phyloP scores from a whole-genome alignment of 1,139 yeast genomes.

The Nadsonia starkeyi-henricii region DNA sequence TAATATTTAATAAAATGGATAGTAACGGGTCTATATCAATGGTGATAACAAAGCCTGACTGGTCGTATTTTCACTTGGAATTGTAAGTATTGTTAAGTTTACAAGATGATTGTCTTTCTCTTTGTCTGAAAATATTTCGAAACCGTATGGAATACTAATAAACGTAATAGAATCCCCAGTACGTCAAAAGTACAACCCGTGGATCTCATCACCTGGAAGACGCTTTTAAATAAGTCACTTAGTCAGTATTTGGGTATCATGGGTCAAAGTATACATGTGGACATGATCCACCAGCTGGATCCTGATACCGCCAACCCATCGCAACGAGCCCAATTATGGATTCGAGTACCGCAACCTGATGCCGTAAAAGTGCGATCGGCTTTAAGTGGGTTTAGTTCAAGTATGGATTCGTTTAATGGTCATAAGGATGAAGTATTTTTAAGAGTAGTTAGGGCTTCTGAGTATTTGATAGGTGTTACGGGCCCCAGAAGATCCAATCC shows the following conservation, averaged over 20 bases:
- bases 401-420: slow-evolving; percentile 8
- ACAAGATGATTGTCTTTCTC: not conserved
- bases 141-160: not conserved
- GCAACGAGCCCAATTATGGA: slow-evolving; percentile 14
- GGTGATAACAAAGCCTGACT: slow-evolving; percentile 20
- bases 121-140: no score
- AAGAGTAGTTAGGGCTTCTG: slow-evolving; percentile 16
- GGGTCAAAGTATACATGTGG: slow-evolving; percentile 32
- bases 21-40: no score
- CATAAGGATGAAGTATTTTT: slow-evolving; percentile 12
- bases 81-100: slow-evolving; percentile 18
- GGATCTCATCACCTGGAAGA: slow-evolving; percentile 33
- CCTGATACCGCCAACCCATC: slow-evolving; percentile 6
- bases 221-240: slow-evolving; percentile 24
- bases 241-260: slow-evolving; percentile 26
- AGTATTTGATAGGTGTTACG: slow-evolving; percentile 13
- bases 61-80: slow-evolving; percentile 25
- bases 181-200: slow-evolving; percentile 12
- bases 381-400: slow-evolving; percentile 13
- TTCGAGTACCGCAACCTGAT: slow-evolving; percentile 16
- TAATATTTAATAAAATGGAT: no score
- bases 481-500: slow-evolving; percentile 11
- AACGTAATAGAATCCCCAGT: slow-evolving; percentile 4
- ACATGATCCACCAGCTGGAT: slow-evolving; percentile 21
- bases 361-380: slow-evolving; percentile 16